phyloP scores from a whole-genome alignment of 1,284 basidiomycete species.

The Microbotryum silenes-acaulis region DNA sequence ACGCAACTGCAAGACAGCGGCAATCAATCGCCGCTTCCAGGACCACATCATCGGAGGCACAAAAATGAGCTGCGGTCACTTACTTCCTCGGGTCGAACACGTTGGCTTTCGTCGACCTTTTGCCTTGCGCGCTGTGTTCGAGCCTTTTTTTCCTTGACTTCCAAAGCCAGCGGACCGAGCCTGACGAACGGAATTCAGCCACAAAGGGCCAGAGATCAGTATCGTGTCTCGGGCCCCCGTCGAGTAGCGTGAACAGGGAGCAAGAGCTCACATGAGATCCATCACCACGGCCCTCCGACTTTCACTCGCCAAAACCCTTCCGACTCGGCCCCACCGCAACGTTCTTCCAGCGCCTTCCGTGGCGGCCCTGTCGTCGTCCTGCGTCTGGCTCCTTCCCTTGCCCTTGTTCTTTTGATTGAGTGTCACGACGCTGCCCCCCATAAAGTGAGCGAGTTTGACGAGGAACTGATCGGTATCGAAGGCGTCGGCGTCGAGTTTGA shows the following conservation, averaged over 20 bases:
- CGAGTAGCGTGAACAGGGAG: not conserved
- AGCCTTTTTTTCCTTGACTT: slow-evolving; percentile 30
- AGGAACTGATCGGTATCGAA: slow-evolving; percentile 81
- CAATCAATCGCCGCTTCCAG: not conserved
- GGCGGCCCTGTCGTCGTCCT: slow-evolving; percentile 48
- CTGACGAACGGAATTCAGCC: not conserved
- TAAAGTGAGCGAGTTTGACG: slow-evolving; percentile 57
- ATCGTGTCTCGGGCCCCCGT: not conserved
- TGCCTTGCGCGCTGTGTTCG: slow-evolving; percentile 18
- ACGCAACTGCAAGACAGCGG: slow-evolving; percentile 5
- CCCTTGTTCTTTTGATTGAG: slow-evolving; percentile 15
- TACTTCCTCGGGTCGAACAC: slow-evolving; percentile 22
- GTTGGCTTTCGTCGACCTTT: slow-evolving; percentile 19
- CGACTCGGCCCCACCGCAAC: slow-evolving; percentile 46
- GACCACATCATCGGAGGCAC: no score
- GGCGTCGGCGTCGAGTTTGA: slow-evolving; percentile 69
- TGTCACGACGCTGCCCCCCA: slow-evolving; percentile 53
- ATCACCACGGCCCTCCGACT: slow-evolving; percentile 63
- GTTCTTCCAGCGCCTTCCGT: slow-evolving; percentile 39
- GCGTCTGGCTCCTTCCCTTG: slow-evolving; percentile 13
- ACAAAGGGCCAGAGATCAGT: not conserved
- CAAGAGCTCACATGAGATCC: slow-evolving; percentile 62
- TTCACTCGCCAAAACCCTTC: slow-evolving; percentile 61
- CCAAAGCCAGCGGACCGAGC: slow-evolving; percentile 27
- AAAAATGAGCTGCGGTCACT: not conserved